These are phyloP conservation scores for Lactarius quietus DNA, from an alignment of 768 basidiomycete species.

Conservation along the genomic window DNA sequence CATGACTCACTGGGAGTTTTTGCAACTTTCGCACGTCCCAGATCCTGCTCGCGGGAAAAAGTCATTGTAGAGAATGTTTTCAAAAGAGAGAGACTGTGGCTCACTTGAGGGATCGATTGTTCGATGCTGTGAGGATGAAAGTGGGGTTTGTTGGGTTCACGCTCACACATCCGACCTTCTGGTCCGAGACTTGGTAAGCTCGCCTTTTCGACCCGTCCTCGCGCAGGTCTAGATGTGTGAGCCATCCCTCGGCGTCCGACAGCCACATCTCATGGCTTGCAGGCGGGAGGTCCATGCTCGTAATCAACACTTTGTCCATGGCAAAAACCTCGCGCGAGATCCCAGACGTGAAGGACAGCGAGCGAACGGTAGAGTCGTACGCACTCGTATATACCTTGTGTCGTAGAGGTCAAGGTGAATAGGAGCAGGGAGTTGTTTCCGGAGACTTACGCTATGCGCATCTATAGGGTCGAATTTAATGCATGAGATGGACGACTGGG, in stretches of 20 bases:
- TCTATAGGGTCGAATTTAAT: conserved; percentile 76
- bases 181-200: conserved; percentile 62
- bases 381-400: conserved; percentile 72
- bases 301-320: conserved; percentile 57
- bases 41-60: conserved; percentile 43
- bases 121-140: conserved; percentile 72
- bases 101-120: conserved; percentile 67
- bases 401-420: not conserved
- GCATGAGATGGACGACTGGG: conserved; percentile 75
- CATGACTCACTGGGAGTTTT: conserved; percentile 35
- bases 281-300: conserved; percentile 65
- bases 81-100: conserved; percentile 21
- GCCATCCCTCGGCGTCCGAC: conserved; percentile 66
- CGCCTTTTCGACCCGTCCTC: conserved; percentile 50
- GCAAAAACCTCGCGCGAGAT: conserved; percentile 67
- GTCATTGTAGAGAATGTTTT: not conserved
- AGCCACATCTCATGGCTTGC: conserved; percentile 82
- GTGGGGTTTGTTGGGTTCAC: conserved; percentile 68
- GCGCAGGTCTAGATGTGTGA: conserved; percentile 74
- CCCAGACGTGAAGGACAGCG: conserved; percentile 67
- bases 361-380: conserved; percentile 77
- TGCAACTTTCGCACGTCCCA: conserved; percentile 76
- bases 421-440: not conserved
- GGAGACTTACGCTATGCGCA: conserved; percentile 57
- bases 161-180: conserved; percentile 78